These are phyloP conservation scores for Cyanodermella asteris DNA, from an alignment of 2,329 filamentous ascomycete genomes.

Conservation along the genomic window DNA sequence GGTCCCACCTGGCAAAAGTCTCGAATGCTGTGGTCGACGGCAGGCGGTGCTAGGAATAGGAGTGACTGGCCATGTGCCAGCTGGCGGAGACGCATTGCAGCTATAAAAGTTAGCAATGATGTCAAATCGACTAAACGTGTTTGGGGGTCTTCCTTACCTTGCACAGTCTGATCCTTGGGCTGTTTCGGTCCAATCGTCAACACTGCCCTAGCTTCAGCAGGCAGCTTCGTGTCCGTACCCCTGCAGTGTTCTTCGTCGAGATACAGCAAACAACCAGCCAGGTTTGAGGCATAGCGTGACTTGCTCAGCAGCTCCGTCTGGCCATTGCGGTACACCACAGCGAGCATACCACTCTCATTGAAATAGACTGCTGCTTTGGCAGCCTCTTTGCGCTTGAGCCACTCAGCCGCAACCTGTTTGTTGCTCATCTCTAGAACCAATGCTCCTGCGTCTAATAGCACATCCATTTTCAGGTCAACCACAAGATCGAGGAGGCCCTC, in stretches of 20 bases:
- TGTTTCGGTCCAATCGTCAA: constrained; percentile 44
- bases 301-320: constrained; percentile 21
- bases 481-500: constrained; percentile 26
- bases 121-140: too few species aligned
- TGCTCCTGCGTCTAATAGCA: constrained; percentile 51
- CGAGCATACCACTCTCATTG: constrained; percentile 13
- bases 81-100: constrained; percentile 5
- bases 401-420: constrained; percentile 26
- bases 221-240: constrained; percentile 46
- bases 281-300: constrained; percentile 34
- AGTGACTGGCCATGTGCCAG: constrained; percentile 4
- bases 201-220: constrained; percentile 34
- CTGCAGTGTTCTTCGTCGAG: constrained; percentile 50
- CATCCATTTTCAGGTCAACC: constrained; percentile 23
- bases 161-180: constrained; percentile 46
- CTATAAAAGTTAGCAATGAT: constrained; percentile 11
- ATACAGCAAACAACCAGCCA: constrained; percentile 41
- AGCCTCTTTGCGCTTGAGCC: constrained; percentile 21
- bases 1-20: neutral
- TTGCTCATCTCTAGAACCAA: constrained; percentile 45
- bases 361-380: constrained; percentile 35
- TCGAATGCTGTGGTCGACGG: constrained; percentile 4
- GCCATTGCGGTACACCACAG: constrained; percentile 12
- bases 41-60: constrained; percentile 3
- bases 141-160: constrained; percentile 27